Base-by-base conservation (phyloP, 805 yeast species). In the Hanseniaspora occidentalis region DNA sequence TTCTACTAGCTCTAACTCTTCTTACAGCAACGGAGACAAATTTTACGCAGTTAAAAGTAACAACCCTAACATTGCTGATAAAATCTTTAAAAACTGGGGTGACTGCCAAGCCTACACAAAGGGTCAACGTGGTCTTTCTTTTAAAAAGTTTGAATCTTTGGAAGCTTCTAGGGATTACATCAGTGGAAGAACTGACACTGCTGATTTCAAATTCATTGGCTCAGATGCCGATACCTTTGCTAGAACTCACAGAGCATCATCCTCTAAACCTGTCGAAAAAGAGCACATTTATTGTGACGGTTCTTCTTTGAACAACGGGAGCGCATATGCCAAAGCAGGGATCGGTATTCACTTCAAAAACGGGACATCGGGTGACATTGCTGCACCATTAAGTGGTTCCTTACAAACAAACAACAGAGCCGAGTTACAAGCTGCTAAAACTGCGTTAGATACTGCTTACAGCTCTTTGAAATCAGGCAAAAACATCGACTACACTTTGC, bases 351-450 rank as follows among this genome's bases (percentile, higher is more conserved):
- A 62, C 54, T 84, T 70, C 54, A 88, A 85, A 0, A 60, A 57
- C 24, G 80, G 78, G 49, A 44, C 66, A 2, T 47, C 44, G 16
- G 36, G 41, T 57, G 82, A 81, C 53, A 60, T 66, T 8, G 64
- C 79, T 0, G 73, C 65, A 4, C 73, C 79, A 0, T 61, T 84
- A 20, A 33, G n/a, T 2, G 67, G 64, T 2, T 56, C 54, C 2
- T 51, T 51, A 3, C 86, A 79, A 29, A 84, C 95, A 1, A 86
- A 85, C 49, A 86, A 83, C 48, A 61, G 84, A 34, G 92, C 94
- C 1, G 96, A 88, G 57, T 67, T 86, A 9, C 56, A 62, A 11
- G 96, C 94, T 0, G 67, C 82, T 16, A 52, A 60, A 5, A 64
- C 64, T 24, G 94, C 92, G 0, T 51, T 82, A 42, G 53, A 54